Evolutionary conservation across 306 rosid genomes (phyloP).

Genomic region (Corylus heterophylla): DNA sequence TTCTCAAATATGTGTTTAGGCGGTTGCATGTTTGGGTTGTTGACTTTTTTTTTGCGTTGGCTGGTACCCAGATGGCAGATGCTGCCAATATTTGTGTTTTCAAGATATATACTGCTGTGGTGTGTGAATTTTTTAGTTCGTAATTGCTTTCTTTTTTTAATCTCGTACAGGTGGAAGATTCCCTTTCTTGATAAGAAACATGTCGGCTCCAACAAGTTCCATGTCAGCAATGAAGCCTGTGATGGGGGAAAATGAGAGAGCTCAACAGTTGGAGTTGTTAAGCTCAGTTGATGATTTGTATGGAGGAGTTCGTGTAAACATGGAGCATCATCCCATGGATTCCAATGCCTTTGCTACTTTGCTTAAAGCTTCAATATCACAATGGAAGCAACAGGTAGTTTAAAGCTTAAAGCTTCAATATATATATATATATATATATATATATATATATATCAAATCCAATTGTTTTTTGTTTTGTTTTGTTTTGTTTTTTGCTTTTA

Average conservation of each 20-base stretch:
- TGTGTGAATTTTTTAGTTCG: not conserved
- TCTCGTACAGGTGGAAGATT: constrained; percentile 25
- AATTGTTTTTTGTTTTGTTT: no score
- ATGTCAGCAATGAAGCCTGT: constrained; percentile 22
- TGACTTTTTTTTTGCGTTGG: no score
- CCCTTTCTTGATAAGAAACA: constrained; percentile 21
- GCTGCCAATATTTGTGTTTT: not conserved
- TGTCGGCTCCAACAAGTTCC: constrained; percentile 32
- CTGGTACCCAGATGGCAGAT: no score
- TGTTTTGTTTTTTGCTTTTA: no score
- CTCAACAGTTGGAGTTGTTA: constrained; percentile 34
- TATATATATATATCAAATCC: no score
- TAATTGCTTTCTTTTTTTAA: not conserved
- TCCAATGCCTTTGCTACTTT: constrained; percentile 45
- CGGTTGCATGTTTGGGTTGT: no score
- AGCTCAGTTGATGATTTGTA: constrained; percentile 51
- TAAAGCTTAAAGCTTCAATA: no score
- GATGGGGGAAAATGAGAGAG: constrained; percentile 8
- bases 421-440: no score
- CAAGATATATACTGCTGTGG: constrained; percentile 20
- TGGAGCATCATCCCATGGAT: constrained; percentile 54
- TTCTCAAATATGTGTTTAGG: no score
- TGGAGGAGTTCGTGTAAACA: constrained; percentile 65
- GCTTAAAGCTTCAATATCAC: constrained; percentile 55
- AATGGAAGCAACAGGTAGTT: constrained; percentile 51